Percentiles rank a stretch among this genome's conserved stretches.
phyloP scores from a whole-genome alignment of 2,329 filamentous ascomycete genomes.

The Tolypocladium sp. region DNA sequence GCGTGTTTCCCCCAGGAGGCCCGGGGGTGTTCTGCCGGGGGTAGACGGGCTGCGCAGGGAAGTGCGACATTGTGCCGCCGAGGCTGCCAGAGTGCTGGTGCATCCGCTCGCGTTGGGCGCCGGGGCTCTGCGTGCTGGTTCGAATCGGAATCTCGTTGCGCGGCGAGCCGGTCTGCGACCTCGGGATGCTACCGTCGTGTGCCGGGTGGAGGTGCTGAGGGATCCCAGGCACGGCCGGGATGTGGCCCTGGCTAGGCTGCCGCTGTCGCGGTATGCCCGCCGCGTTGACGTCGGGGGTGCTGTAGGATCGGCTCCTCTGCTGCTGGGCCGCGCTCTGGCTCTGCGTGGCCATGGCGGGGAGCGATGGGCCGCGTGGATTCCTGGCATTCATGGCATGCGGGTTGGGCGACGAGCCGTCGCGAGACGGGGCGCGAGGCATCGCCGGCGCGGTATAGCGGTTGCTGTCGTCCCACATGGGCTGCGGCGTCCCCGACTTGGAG shows the following conservation, averaged over 20 bases:
- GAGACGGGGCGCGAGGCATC: conserved; percentile 70
- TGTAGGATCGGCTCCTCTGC: conserved; percentile 79
- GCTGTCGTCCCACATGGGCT: conserved; percentile 62
- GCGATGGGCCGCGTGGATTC: conserved; percentile 65
- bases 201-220: conserved; percentile 57
- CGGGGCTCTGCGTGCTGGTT: conserved; percentile 62
- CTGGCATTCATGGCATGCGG: conserved; percentile 55
- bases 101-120: conserved; percentile 52
- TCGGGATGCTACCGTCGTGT: conserved; percentile 56
- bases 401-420: conserved; percentile 62
- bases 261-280: conserved; percentile 49
- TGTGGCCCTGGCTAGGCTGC: conserved; percentile 42
- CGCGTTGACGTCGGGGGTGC: conserved; percentile 86
- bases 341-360: conserved; percentile 59
- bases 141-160: conserved; percentile 58
- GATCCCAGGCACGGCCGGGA: conserved; percentile 69
- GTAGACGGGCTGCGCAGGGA: conserved; percentile 45
- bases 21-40: conserved; percentile 37
- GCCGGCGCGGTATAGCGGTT: conserved; percentile 85
- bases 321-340: conserved; percentile 50
- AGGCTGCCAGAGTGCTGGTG: conserved; percentile 39
- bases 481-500: conserved; percentile 59
- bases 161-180: conserved; percentile 78
- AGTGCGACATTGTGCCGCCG: conserved; percentile 44
- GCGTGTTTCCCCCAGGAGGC: conserved; percentile 19